Percentiles rank a stretch among this genome's conserved stretches.
Conservation (phyloP, 129 eudicot genomes). For the Flaveria sonorensis region DNA sequence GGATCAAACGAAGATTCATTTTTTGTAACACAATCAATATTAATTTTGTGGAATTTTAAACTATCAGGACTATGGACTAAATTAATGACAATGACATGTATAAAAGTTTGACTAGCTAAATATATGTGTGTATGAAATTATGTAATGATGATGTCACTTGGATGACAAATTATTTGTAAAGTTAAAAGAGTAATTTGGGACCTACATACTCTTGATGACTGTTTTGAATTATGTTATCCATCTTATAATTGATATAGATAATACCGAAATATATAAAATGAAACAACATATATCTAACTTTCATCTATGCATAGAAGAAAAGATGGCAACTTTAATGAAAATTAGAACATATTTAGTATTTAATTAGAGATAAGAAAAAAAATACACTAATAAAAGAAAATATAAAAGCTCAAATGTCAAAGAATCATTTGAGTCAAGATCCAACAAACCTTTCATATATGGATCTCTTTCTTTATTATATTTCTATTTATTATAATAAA, state of each 20-base stretch:
- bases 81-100: no score
- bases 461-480: conserved; percentile 10
- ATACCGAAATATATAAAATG: not conserved
- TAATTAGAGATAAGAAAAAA: not conserved
- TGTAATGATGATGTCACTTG: no score
- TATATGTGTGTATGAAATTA: no score
- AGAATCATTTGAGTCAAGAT: conserved; percentile 19
- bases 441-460: not conserved
- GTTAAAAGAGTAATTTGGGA: no score
- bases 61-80: no score
- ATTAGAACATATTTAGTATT: not conserved
- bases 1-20: no score
- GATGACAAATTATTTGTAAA: no score
- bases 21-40: no score
- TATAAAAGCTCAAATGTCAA: conserved; percentile 14
- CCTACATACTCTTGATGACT: no score
- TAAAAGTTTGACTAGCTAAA: no score
- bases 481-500: not conserved
- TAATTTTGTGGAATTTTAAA: no score
- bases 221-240: no score
- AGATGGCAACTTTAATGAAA: not conserved
- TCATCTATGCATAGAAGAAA: not conserved
- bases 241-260: not conserved
- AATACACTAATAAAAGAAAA: not conserved
- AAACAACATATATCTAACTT: not conserved